These are phyloP conservation scores for Zea mays DNA, from an alignment of 176 grass and related monocot genomes.

Conservation along the genomic window DNA sequence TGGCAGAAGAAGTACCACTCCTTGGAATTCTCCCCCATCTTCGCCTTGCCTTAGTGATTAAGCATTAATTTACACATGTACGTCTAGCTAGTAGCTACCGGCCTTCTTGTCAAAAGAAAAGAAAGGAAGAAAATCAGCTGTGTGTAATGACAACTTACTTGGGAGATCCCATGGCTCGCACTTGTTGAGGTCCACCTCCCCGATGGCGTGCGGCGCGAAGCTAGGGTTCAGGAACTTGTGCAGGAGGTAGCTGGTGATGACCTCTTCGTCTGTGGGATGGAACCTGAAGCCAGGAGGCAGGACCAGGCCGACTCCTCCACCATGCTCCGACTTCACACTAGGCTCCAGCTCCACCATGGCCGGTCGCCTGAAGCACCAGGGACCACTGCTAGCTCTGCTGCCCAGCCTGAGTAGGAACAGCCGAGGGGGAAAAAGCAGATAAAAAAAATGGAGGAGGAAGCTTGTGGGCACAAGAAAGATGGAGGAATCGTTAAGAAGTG, in stretches of 20 bases:
- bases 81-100: too few species aligned
- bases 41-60: slow-evolving; percentile 48
- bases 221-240: slow-evolving; percentile 45
- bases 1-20: slow-evolving; percentile 74
- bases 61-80: too few species aligned
- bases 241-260: slow-evolving; percentile 56
- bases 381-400: too few species aligned
- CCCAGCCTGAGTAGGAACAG: too few species aligned
- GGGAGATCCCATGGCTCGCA: slow-evolving; percentile 94
- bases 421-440: too few species aligned
- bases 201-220: slow-evolving; percentile 40
- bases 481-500: slow-evolving; percentile 22
- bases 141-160: slow-evolving; percentile 18
- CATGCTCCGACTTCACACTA: slow-evolving; percentile 9
- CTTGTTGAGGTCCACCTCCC: slow-evolving; percentile 86
- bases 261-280: slow-evolving; percentile 52
- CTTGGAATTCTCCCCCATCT: slow-evolving; percentile 49
- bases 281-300: slow-evolving; percentile 68
- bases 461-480: slow-evolving; percentile 30
- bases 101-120: too few species aligned
- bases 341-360: slow-evolving; percentile 20
- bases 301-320: slow-evolving; percentile 20
- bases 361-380: too few species aligned
- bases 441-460: too few species aligned
- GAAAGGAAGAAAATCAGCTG: too few species aligned